phyloP scores from a whole-genome alignment of 1,284 basidiomycete species.

The Cutaneotrichosporon curvatum region DNA sequence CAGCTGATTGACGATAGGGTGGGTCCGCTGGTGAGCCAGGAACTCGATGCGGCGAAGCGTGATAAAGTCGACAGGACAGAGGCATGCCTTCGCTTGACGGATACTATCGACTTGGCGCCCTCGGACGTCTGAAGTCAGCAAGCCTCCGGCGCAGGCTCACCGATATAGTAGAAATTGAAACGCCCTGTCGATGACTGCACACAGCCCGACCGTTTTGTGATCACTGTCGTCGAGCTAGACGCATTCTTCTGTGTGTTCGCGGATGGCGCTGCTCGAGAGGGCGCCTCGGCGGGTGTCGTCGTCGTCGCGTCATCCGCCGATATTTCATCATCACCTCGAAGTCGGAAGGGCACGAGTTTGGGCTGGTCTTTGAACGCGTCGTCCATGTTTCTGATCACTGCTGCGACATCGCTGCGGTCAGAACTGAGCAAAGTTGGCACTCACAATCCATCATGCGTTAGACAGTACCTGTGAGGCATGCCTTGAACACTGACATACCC shows the following conservation, averaged over 20 bases:
- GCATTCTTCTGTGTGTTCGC: too few species aligned
- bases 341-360: constrained; percentile 12
- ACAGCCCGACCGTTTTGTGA: too few species aligned
- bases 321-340: neutral
- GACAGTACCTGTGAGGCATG: constrained; percentile 38
- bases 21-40: constrained; percentile 21
- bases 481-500: constrained; percentile 40
- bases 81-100: constrained; percentile 25
- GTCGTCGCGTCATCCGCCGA: too few species aligned
- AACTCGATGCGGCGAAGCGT: constrained; percentile 40
- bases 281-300: too few species aligned
- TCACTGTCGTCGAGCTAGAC: too few species aligned
- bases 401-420: constrained; percentile 31
- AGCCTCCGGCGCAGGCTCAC: constrained; percentile 21
- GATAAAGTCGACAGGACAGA: constrained; percentile 34
- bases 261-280: too few species aligned
- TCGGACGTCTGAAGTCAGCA: constrained; percentile 17
- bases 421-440: constrained; percentile 3
- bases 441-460: constrained; percentile 44
- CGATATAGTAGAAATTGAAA: constrained; percentile 44
- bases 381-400: constrained; percentile 24
- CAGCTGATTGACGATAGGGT: constrained; percentile 31
- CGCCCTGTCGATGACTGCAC: constrained; percentile 11
- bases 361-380: constrained; percentile 29
- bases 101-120: constrained; percentile 23